Evolutionary conservation across 1,284 basidiomycete species (phyloP).

Genomic region (Microbotryum violaceum): DNA sequence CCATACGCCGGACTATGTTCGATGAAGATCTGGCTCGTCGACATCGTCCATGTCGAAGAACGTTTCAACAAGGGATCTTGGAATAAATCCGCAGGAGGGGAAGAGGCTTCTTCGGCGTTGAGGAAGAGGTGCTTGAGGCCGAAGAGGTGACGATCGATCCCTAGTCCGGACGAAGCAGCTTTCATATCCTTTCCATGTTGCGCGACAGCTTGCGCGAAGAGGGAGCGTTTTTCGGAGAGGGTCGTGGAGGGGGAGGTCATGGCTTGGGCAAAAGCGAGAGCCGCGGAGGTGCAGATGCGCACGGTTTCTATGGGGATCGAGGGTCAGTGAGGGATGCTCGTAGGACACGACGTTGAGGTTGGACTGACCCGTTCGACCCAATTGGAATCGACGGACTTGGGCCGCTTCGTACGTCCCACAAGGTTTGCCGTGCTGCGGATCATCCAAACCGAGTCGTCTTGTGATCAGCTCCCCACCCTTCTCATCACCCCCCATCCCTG

Average conservation of each 20-base stretch:
- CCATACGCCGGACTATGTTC: constrained; percentile 73
- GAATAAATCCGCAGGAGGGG: constrained; percentile 57
- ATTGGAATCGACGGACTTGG: constrained; percentile 70
- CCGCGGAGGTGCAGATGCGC: constrained; percentile 63
- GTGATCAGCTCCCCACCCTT: constrained; percentile 39
- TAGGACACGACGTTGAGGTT: too few species aligned
- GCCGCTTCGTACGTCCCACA: constrained; percentile 71
- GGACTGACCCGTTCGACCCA: constrained; percentile 57
- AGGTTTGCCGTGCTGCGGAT: neutral
- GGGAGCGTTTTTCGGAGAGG: constrained; percentile 48
- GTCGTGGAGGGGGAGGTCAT: constrained; percentile 54
- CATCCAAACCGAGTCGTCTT: constrained; percentile 16
- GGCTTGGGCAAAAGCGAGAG: constrained; percentile 61
- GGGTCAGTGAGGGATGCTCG: too few species aligned
- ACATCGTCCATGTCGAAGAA: constrained; percentile 41
- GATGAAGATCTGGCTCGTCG: constrained; percentile 76
- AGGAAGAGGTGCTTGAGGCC: constrained; percentile 45
- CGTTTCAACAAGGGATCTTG: constrained; percentile 61
- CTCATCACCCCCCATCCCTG: too few species aligned
- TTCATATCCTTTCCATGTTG: constrained; percentile 64
- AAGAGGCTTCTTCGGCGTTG: constrained; percentile 60
- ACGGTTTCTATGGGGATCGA: constrained; percentile 55
- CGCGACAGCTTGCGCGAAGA: constrained; percentile 61
- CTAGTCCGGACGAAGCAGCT: constrained; percentile 61
- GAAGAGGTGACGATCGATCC: constrained; percentile 75